These are phyloP conservation scores for Umbilicus rupestris DNA, from an alignment of 164 flowering plant genomes.

Conservation along the genomic window DNA sequence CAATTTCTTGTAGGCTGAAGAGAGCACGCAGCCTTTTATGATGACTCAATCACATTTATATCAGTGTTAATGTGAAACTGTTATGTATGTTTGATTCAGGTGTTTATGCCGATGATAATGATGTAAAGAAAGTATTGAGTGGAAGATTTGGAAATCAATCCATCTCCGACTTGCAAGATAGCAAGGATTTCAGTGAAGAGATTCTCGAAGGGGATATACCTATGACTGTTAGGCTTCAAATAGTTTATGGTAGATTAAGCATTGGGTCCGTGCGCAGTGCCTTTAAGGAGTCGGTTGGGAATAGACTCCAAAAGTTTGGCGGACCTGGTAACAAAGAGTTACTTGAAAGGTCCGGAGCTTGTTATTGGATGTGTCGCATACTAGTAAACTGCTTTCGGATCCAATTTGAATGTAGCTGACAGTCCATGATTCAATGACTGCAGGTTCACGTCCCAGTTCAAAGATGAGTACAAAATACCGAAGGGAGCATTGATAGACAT, in stretches of 20 bases:
- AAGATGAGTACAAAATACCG: slow-evolving; percentile 76
- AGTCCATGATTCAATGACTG: neutral
- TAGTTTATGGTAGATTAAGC: slow-evolving; percentile 71
- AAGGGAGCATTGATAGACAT: slow-evolving; percentile 69
- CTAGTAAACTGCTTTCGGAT: neutral
- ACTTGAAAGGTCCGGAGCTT: slow-evolving; percentile 54
- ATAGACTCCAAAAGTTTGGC: slow-evolving; percentile 71
- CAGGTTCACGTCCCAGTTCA: slow-evolving; percentile 90
- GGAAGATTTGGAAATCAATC: slow-evolving; percentile 54
- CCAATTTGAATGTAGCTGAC: neutral
- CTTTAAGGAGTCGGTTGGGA: slow-evolving; percentile 89
- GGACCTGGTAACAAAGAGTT: slow-evolving; percentile 69
- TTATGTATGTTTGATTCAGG: slow-evolving; percentile 28
- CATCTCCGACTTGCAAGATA: slow-evolving; percentile 39
- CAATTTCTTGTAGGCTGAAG: too few relatives aligned
- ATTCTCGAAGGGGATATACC: slow-evolving; percentile 55
- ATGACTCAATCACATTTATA: neutral
- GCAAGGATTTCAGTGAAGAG: slow-evolving; percentile 42
- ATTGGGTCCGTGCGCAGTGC: slow-evolving; percentile 83
- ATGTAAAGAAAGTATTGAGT: slow-evolving; percentile 37
- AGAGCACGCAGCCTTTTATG: too few relatives aligned
- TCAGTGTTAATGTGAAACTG: neutral
- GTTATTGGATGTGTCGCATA: neutral
- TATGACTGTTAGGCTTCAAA: slow-evolving; percentile 83
- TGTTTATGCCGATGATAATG: slow-evolving; percentile 72